Evolutionary conservation across 2,329 filamentous ascomycete species (phyloP).

Genomic region (Colletotrichum tanaceti): DNA sequence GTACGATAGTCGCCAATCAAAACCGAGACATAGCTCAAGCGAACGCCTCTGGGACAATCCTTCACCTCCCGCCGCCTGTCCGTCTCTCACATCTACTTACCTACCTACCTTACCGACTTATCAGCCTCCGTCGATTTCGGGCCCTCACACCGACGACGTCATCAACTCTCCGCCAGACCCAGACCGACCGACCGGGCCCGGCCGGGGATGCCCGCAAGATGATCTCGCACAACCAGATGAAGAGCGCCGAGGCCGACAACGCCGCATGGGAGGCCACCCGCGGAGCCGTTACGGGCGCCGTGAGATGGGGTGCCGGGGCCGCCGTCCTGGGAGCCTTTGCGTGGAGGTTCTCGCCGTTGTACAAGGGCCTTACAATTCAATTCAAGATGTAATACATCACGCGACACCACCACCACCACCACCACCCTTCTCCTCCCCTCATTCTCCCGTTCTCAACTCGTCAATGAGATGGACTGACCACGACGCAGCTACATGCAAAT

Average conservation of each 20-base stretch:
- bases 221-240: slow-evolving; percentile 67
- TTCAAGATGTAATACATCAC: slow-evolving; percentile 75
- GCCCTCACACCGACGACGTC: slow-evolving; percentile 32
- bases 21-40: background rate
- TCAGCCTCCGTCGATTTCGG: background rate
- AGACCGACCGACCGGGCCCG: background rate
- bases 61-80: background rate
- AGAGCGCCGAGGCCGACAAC: slow-evolving; percentile 73
- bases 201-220: slow-evolving; percentile 48
- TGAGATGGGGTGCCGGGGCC: slow-evolving; percentile 78
- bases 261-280: slow-evolving; percentile 78
- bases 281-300: slow-evolving; percentile 74
- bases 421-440: too few relatives aligned
- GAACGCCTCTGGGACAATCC: background rate
- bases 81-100: background rate
- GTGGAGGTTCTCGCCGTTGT: slow-evolving; percentile 75
- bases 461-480: slow-evolving; percentile 19
- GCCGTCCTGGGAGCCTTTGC: slow-evolving; percentile 72
- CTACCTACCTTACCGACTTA: background rate
- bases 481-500: slow-evolving; percentile 79
- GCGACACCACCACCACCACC: background rate
- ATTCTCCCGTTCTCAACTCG: background rate
- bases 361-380: slow-evolving; percentile 77
- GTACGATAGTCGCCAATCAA: slow-evolving; percentile 36
- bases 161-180: slow-evolving; percentile 20